Percentiles rank a stretch among this genome's conserved stretches.
These are phyloP conservation scores for Wallacemonas sp. DNA, from an alignment of 208 protist species.

Conservation along the genomic window DNA sequence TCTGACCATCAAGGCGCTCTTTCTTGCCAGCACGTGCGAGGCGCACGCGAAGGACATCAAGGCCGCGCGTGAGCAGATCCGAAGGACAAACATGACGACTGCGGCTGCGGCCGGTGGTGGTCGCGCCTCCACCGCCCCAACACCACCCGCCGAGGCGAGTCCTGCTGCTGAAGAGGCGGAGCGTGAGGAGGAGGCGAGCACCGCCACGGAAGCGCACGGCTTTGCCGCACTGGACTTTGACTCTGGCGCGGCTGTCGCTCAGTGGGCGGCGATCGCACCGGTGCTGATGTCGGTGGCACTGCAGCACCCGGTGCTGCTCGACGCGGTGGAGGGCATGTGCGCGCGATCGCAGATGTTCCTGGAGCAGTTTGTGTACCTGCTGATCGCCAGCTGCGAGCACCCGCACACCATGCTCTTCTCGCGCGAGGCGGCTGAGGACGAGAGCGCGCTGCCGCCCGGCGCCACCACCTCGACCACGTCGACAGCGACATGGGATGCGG, in stretches of 20 bases:
- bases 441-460: neutral
- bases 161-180: neutral
- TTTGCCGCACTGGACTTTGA: conserved; percentile 63
- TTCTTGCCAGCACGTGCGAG: conserved; percentile 65
- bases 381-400: conserved; percentile 72
- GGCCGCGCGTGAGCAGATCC: conserved; percentile 14
- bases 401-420: conserved; percentile 29
- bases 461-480: too few species aligned
- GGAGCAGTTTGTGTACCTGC: conserved; percentile 69
- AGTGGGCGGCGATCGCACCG: conserved; percentile 65
- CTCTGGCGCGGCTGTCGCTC: conserved; percentile 46
- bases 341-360: conserved; percentile 57
- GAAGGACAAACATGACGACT: neutral
- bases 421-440: conserved; percentile 15
- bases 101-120: neutral
- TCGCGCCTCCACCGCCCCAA: too few species aligned
- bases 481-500: too few species aligned
- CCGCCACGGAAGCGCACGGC: conserved; percentile 19
- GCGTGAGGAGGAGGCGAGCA: neutral
- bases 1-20: conserved; percentile 75
- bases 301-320: conserved; percentile 39
- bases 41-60: conserved; percentile 26
- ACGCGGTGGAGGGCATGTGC: conserved; percentile 72
- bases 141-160: neutral
- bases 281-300: conserved; percentile 56